These are phyloP conservation scores for Penicillium malachiteum DNA, from an alignment of 495 filamentous ascomycete species.

Conservation along the genomic window DNA sequence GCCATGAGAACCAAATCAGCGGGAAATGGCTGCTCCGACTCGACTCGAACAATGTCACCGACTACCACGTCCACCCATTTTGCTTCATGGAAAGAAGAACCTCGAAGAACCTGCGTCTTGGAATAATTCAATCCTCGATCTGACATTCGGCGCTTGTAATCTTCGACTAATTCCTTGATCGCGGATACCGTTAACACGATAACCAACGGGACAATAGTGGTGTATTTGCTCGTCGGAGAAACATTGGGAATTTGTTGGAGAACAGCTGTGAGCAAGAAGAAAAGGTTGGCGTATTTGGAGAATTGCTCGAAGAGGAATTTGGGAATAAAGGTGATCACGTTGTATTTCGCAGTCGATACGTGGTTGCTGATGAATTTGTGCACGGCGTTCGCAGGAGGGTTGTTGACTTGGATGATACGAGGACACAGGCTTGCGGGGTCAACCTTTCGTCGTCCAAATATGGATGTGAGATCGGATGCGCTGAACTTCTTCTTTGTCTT, in stretches of 20 bases:
- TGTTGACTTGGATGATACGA: constrained; percentile 93
- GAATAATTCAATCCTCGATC: constrained; percentile 88
- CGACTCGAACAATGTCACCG: constrained; percentile 90
- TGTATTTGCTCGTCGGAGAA: constrained; percentile 91
- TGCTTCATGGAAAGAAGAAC: constrained; percentile 79
- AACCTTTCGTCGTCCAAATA: constrained; percentile 80
- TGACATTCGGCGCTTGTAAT: constrained; percentile 83
- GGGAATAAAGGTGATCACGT: constrained; percentile 87
- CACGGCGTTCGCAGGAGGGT: constrained; percentile 83
- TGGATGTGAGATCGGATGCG: constrained; percentile 83
- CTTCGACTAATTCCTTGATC: constrained; percentile 91
- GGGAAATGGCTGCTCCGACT: constrained; percentile 95
- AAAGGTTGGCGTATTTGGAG: constrained; percentile 98
- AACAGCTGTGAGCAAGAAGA: constrained; percentile 97
- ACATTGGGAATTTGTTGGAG: constrained; percentile 95
- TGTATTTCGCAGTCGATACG: constrained; percentile 98
- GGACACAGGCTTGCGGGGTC: constrained; percentile 91
- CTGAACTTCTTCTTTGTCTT: constrained; percentile 58
- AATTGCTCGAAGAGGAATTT: constrained; percentile 99
- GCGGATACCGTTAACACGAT: constrained; percentile 92
- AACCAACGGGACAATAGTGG: constrained; percentile 89
- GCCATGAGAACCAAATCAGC: constrained; percentile 91
- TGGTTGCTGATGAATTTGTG: constrained; percentile 96
- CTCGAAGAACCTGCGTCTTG: constrained; percentile 78
- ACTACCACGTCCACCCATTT: constrained; percentile 94